These are phyloP conservation scores for Botrytis squamosa DNA, from an alignment of 2,329 filamentous ascomycete species.

Conservation along the genomic window DNA sequence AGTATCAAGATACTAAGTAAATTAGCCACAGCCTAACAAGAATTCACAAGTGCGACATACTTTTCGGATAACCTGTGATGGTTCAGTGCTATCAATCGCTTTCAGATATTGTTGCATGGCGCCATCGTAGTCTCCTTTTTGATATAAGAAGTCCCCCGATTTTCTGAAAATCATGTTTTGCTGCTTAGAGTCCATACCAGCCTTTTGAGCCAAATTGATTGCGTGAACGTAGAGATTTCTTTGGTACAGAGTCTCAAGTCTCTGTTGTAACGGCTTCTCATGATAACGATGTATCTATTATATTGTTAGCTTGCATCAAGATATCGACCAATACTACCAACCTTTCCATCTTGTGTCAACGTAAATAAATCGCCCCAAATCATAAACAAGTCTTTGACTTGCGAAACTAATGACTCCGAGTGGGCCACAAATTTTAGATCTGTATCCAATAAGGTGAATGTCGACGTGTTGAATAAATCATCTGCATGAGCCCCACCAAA, in stretches of 20 bases:
- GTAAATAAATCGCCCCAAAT: conserved; percentile 92
- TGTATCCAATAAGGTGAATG: conserved; percentile 87
- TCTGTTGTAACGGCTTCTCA: conserved; percentile 86
- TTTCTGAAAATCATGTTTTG: conserved; percentile 90
- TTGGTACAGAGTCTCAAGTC: conserved; percentile 90
- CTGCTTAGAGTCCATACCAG: conserved; percentile 74
- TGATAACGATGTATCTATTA: conserved; percentile 82
- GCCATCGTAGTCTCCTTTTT: conserved; percentile 92
- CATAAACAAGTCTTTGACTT: conserved; percentile 75
- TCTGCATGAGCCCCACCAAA: conserved; percentile 74
- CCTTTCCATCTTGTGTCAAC: conserved; percentile 90
- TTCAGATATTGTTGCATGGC: conserved; percentile 99
- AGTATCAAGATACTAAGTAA: conserved; percentile 78
- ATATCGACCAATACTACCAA: conserved; percentile 42
- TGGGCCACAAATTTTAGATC: conserved; percentile 88
- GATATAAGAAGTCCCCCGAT: conserved; percentile 92
- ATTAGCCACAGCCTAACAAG: conserved; percentile 35
- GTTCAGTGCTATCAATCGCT: conserved; percentile 93
- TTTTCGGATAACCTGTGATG: conserved; percentile 93
- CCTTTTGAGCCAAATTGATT: conserved; percentile 89
- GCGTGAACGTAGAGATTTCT: conserved; percentile 89
- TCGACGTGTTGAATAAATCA: conserved; percentile 80
- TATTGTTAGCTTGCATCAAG: conserved; percentile 29
- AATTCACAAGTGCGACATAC: conserved; percentile 43
- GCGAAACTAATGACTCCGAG: conserved; percentile 78